Conservation (phyloP, 352 stramenopile genomes). For the Globisporangium echinulatum region DNA sequence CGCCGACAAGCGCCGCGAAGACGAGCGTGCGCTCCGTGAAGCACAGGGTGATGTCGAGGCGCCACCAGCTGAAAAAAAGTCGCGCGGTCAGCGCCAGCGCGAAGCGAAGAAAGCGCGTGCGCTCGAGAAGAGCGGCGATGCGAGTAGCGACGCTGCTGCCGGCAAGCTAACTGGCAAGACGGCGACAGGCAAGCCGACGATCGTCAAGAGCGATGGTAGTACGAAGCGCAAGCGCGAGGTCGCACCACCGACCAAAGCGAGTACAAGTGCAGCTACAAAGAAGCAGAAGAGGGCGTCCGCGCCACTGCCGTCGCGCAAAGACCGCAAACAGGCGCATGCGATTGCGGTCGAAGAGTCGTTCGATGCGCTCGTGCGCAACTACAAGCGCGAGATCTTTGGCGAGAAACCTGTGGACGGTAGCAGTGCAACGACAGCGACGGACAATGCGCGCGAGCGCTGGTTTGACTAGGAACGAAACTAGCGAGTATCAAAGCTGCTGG, state of each 20-base stretch:
- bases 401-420: constrained; percentile 12
- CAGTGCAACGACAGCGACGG: constrained; percentile 6
- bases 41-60: constrained; percentile 32
- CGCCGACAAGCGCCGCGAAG: constrained; percentile 60
- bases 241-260: constrained; percentile 8
- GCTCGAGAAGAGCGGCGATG: constrained; percentile 16
- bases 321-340: constrained; percentile 58
- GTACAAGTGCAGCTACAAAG: neutral
- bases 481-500: neutral
- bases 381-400: constrained; percentile 84
- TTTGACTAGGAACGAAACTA: constrained; percentile 40
- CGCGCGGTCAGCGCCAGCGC: constrained; percentile 65
- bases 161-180: neutral
- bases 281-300: constrained; percentile 26
- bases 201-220: constrained; percentile 19
- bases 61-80: constrained; percentile 42
- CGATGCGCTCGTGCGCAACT: constrained; percentile 67
- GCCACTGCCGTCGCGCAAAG: constrained; percentile 45
- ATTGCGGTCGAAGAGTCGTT: constrained; percentile 61
- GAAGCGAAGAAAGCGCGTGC: constrained; percentile 61
- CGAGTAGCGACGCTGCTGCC: neutral
- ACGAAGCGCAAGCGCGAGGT: constrained; percentile 35
- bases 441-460: constrained; percentile 40
- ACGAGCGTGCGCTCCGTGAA: constrained; percentile 58
- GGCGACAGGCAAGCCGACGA: constrained; percentile 25